phyloP scores from a whole-genome alignment of 176 grass and related monocot species.

The Oryza coarctata region DNA sequence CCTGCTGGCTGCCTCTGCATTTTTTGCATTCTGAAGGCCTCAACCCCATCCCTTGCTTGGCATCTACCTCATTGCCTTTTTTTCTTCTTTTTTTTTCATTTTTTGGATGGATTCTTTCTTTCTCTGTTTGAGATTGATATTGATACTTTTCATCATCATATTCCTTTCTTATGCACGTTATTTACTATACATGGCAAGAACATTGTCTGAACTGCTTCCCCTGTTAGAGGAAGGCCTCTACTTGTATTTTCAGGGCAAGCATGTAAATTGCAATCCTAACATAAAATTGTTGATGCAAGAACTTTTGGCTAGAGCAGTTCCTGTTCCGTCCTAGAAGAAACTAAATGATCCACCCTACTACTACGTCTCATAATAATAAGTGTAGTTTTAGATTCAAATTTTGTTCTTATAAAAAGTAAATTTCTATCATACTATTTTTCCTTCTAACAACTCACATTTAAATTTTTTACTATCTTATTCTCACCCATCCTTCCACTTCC shows the following conservation, averaged over 20 bases:
- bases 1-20: neutral
- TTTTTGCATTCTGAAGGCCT: neutral
- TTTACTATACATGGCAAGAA: neutral
- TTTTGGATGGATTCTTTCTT: neutral
- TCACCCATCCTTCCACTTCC: too few relatives aligned
- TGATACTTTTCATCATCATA: neutral
- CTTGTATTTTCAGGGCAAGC: too few relatives aligned
- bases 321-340: neutral
- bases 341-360: neutral
- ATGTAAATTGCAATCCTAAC: neutral
- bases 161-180: slow-evolving; percentile 15
- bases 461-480: too few relatives aligned
- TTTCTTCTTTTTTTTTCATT: neutral
- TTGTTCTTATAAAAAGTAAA: too few relatives aligned
- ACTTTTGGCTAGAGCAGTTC: neutral
- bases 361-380: too few relatives aligned
- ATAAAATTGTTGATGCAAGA: neutral
- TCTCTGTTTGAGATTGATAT: too few relatives aligned
- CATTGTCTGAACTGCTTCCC: neutral
- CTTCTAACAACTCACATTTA: too few relatives aligned
- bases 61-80: neutral
- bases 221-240: too few relatives aligned
- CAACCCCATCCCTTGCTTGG: slow-evolving; percentile 35
- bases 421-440: too few relatives aligned
- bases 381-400: too few relatives aligned